Base-by-base conservation (phyloP, 169 alveolate species). In the Babesia gibsoni region DNA sequence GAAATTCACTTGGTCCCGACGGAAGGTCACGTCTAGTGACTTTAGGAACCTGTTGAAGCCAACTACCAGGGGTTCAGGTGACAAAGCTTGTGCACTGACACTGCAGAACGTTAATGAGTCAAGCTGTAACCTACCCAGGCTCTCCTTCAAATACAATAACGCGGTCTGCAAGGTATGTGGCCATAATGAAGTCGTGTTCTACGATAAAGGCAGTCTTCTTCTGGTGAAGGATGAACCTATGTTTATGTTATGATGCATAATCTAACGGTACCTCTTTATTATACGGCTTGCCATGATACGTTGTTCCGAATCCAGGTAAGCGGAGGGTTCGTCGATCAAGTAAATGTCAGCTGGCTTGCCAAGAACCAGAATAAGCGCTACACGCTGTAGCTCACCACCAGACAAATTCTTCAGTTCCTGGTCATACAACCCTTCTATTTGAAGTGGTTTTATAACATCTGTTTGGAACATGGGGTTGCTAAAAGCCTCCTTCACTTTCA, bases 131-230 rank as follows among this genome's bases (percentile, higher is more conserved):
- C 41, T 90, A 90, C 65, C 99, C 99, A 1, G 99, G 99, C 27
- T 89, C 82, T 0, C 99, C 99, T 41, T 95, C 98, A 81, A 94
- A 98, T 37, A 98, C 99, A 20, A 98, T 94, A 54, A 98, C 99
- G 41, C 98, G 95, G 81, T 98, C 99, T 36, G 99, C 99, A 49
- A 98, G 90, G 89, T 98, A 98, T 20, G 99, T 96, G 30, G 99
- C 99, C 99, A 98, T 98, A 85, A 98, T 97, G 85, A 98, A 98
- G 83, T 98, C 99, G 83, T 98, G 99, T 88, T 98, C 99, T 18
- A 98, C 99, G 48, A 98, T 85, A 81, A 98, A 98, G 20, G 99
- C 99, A 37, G 99, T 91, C 84, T 93, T 96, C 92, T 97, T 97
- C 42, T 98, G 90, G 88, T 96, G 98, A 69, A 98, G 87, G 29